phyloP scores from a whole-genome alignment of 768 basidiomycete genomes.

The Ramaria sp. region DNA sequence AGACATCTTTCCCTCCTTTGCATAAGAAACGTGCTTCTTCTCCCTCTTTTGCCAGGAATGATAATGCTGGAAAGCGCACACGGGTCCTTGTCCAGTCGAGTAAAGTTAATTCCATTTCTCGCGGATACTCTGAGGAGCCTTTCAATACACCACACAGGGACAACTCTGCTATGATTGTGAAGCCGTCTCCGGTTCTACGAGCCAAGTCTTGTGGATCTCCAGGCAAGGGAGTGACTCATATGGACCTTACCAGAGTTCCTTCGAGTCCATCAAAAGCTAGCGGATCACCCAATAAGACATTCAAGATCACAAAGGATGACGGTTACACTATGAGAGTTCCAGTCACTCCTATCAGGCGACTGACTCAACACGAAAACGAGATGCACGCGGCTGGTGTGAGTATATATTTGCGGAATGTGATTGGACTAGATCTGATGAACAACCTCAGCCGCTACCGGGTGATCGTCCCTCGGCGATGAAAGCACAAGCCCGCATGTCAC shows the following conservation, averaged over 20 bases:
- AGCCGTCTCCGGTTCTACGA: background rate
- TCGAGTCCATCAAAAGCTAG: background rate
- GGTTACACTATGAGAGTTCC: constrained; percentile 1
- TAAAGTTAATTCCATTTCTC: background rate
- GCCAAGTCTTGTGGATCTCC: background rate
- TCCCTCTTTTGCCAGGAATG: background rate
- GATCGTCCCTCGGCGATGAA: background rate
- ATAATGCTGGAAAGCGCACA: background rate
- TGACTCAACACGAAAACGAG: background rate
- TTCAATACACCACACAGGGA: background rate
- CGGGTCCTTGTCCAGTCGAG: constrained; percentile 1
- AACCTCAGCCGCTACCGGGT: too few relatives aligned
- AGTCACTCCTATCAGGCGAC: background rate
- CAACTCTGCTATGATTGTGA: background rate
- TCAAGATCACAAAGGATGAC: background rate
- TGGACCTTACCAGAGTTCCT: background rate
- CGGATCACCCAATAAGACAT: background rate
- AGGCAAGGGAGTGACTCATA: background rate
- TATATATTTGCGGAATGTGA: too few relatives aligned
- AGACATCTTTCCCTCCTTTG: background rate
- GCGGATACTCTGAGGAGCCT: background rate
- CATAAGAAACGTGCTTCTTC: constrained; percentile 3
- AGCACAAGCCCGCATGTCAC: background rate
- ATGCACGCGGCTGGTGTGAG: background rate
- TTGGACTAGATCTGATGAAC: too few relatives aligned